Percentiles rank a stretch among this genome's conserved stretches.
phyloP scores from a whole-genome alignment of 345 rosid genomes.

The Corchorus olitorius region DNA sequence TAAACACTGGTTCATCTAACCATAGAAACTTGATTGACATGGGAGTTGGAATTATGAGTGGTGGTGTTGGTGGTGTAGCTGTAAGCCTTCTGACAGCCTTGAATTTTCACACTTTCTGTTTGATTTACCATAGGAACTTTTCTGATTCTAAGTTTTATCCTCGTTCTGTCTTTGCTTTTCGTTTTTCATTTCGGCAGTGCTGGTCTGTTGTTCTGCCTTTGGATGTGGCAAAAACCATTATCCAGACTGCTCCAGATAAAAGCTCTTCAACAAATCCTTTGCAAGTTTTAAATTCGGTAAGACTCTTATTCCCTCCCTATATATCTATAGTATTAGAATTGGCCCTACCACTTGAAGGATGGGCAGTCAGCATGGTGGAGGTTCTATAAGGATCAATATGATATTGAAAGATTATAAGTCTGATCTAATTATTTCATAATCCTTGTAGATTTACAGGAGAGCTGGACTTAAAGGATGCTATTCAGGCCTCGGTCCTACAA shows the following conservation, averaged over 20 bases:
- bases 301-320: slow-evolving; percentile 28
- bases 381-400: background rate
- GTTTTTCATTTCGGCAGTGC: slow-evolving; percentile 38
- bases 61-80: slow-evolving; percentile 95
- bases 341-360: background rate
- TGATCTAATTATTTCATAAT: slow-evolving; percentile 16
- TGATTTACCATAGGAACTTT: background rate
- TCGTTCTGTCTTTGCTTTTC: slow-evolving; percentile 9
- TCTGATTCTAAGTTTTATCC: slow-evolving; percentile 9
- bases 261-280: slow-evolving; percentile 67
- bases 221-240: slow-evolving; percentile 91
- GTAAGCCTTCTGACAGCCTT: slow-evolving; percentile 51
- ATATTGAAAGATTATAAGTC: background rate
- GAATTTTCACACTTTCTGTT: background rate
- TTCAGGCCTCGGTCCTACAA: slow-evolving; percentile 84
- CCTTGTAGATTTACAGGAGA: slow-evolving; percentile 64
- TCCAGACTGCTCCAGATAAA: slow-evolving; percentile 75
- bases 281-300: slow-evolving; percentile 65
- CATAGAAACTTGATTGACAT: slow-evolving; percentile 66
- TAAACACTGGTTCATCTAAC: slow-evolving; percentile 46
- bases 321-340: slow-evolving; percentile 14
- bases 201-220: slow-evolving; percentile 85
- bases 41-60: slow-evolving; percentile 80
- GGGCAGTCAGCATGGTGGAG: background rate
- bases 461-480: slow-evolving; percentile 89